Conservation (phyloP, 116 monocot species). For the Cymodocea nodosa region DNA sequence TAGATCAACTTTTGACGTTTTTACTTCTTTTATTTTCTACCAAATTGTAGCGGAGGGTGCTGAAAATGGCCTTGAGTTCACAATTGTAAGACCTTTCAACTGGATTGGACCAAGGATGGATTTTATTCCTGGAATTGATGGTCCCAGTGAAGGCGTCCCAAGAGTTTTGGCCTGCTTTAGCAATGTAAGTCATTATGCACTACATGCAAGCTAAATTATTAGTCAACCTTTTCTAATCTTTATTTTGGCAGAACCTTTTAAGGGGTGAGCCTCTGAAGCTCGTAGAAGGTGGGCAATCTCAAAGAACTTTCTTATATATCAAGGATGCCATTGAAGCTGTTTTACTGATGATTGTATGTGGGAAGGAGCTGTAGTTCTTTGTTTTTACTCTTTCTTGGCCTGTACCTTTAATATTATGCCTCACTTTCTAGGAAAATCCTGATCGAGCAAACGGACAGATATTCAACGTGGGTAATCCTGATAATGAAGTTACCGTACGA, state of each 20-base stretch:
- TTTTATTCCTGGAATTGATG: conserved; percentile 94
- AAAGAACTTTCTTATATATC: conserved; percentile 65
- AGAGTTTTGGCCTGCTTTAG: conserved; percentile 92
- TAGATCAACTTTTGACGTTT: background rate
- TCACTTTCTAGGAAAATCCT: conserved; percentile 59
- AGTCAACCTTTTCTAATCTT: too few species aligned
- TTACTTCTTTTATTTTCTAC: background rate
- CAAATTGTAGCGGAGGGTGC: conserved; percentile 72
- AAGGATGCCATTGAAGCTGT: conserved; percentile 35
- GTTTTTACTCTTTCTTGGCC: conserved; percentile 8
- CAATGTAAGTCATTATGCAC: conserved; percentile 12
- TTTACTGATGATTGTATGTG: too few species aligned
- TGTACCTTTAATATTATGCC: conserved; percentile 27
- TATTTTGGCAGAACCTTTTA: conserved; percentile 16
- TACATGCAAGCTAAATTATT: too few species aligned
- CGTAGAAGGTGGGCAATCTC: conserved; percentile 86
- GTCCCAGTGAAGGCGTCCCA: conserved; percentile 92
- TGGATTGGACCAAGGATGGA: conserved; percentile 99
- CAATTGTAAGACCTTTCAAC: conserved; percentile 90
- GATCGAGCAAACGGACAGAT: conserved; percentile 72
- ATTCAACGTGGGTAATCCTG: conserved; percentile 89
- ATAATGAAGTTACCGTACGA: conserved; percentile 85
- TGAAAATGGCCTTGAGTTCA: conserved; percentile 80
- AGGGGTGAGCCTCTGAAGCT: conserved; percentile 75
- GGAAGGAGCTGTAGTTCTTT: too few species aligned